phyloP scores from a whole-genome alignment of 257 asterid species.

The Solanum ossicruentum region DNA sequence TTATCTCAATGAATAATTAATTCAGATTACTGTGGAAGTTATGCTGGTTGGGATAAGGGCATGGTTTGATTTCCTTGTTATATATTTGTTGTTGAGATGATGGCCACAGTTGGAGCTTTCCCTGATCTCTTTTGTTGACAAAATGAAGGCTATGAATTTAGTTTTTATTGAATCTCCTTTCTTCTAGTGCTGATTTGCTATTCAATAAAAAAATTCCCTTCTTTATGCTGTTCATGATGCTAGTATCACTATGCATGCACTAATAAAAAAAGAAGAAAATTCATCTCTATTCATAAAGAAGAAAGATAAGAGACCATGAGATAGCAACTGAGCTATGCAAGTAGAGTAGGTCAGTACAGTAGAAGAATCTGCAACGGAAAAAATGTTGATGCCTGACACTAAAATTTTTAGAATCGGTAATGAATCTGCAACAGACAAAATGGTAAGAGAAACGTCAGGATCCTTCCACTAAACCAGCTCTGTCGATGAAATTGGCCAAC shows the following conservation, averaged over 20 bases:
- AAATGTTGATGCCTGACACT: too few species aligned
- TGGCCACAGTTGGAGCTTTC: constrained; percentile 1
- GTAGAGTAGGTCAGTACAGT: neutral
- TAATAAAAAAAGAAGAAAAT: neutral
- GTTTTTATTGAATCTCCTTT: constrained; percentile 14
- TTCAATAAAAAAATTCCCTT: constrained; percentile 1
- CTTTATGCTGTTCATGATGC: neutral
- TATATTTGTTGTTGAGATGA: neutral
- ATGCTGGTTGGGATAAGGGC: neutral
- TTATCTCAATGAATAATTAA: constrained; percentile 5
- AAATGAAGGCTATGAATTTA: constrained; percentile 15
- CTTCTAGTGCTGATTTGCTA: constrained; percentile 9
- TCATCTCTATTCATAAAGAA: constrained; percentile 2
- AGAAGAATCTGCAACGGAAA: too few species aligned
- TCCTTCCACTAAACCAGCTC: neutral
- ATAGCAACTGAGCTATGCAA: constrained; percentile 3
- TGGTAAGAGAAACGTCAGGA: neutral
- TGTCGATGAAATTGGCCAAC: neutral
- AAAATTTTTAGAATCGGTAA: neutral
- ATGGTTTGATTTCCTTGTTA: neutral
- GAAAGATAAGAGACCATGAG: neutral
- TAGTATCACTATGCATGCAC: neutral
- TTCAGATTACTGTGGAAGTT: neutral
- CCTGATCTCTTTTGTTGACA: constrained; percentile 7
- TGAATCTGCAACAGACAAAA: neutral